Conservation (phyloP, 352 stramenopile species). For the Elongisporangium senticosum region DNA sequence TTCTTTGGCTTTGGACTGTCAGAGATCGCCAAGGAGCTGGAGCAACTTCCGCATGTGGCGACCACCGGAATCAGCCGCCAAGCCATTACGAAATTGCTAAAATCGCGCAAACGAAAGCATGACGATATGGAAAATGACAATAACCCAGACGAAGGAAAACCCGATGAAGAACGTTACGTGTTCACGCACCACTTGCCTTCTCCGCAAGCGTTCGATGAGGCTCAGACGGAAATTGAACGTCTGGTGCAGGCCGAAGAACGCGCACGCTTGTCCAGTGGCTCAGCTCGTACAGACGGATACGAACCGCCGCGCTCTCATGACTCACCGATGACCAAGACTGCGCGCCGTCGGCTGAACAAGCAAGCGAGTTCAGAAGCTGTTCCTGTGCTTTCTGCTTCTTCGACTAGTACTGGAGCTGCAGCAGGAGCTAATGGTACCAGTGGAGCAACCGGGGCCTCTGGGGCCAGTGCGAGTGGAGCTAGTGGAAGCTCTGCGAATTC, state of each 20-base stretch:
- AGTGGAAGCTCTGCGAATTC: neutral
- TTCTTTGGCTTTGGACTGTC: constrained; percentile 83
- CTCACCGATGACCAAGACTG: constrained; percentile 6
- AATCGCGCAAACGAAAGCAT: constrained; percentile 22
- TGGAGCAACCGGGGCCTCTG: constrained; percentile 6
- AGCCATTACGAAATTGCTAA: constrained; percentile 22
- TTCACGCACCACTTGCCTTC: constrained; percentile 84
- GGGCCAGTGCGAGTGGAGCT: constrained; percentile 10
- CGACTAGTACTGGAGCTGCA: constrained; percentile 3
- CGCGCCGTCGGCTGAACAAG: constrained; percentile 41
- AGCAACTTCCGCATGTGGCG: constrained; percentile 63
- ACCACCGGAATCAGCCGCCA: constrained; percentile 58
- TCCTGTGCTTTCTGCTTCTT: constrained; percentile 1
- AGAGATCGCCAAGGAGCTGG: constrained; percentile 58
- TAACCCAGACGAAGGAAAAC: constrained; percentile 12
- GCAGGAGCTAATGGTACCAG: constrained; percentile 8
- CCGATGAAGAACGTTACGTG: constrained; percentile 59
- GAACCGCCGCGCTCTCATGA: constrained; percentile 19
- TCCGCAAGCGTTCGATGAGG: constrained; percentile 63
- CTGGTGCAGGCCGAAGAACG: constrained; percentile 77
- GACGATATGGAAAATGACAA: constrained; percentile 18
- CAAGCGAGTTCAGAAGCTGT: constrained; percentile 25
- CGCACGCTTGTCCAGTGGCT: constrained; percentile 77
- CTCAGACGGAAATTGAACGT: constrained; percentile 78
- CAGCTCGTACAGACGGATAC: constrained; percentile 83